A percentile compares a stretch with the other conserved stretches of the same genome.
Conservation (phyloP, 164 flowering plant species). For the Warburgia ugandensis region DNA sequence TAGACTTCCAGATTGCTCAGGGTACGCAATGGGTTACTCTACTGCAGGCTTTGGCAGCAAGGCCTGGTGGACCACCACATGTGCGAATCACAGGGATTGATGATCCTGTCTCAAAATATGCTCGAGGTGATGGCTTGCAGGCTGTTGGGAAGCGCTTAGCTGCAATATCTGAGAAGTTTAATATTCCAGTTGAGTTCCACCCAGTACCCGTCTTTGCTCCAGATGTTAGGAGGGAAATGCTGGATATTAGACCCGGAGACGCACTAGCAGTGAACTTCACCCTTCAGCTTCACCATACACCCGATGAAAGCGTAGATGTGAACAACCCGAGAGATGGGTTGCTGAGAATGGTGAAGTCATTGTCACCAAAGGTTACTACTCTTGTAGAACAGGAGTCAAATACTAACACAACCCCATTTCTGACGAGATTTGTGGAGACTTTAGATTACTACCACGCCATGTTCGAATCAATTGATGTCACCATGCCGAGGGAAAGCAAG, state of each 20-base stretch:
- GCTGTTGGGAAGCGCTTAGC: conserved; percentile 45
- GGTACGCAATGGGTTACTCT: conserved; percentile 80
- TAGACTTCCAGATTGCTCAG: conserved; percentile 74
- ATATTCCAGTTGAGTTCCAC: conserved; percentile 60
- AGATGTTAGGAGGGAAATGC: conserved; percentile 46
- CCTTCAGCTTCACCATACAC: conserved; percentile 66
- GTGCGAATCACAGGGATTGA: conserved; percentile 79
- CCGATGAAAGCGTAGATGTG: conserved; percentile 72
- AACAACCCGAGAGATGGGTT: conserved; percentile 66
- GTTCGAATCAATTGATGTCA: conserved; percentile 71
- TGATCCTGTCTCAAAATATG: conserved; percentile 56
- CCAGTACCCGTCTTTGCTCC: conserved; percentile 45
- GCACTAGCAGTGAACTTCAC: conserved; percentile 77
- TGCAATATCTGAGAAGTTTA: conserved; percentile 43
- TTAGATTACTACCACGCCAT: conserved; percentile 63
- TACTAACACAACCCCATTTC: conserved; percentile 70
- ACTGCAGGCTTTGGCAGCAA: conserved; percentile 70
- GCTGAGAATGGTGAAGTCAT: conserved; percentile 58
- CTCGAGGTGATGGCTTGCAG: conserved; percentile 58
- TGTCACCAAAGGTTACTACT: conserved; percentile 60
- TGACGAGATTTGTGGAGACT: conserved; percentile 50
- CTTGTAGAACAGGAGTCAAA: conserved; percentile 80
- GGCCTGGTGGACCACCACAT: conserved; percentile 70
- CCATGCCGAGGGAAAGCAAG: conserved; percentile 43
- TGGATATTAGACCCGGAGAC: conserved; percentile 62